Percentiles rank a stretch among this genome's conserved stretches.
These are phyloP conservation scores for Fusarium kyushuense DNA, from an alignment of 2,329 filamentous ascomycete species.

Conservation along the genomic window DNA sequence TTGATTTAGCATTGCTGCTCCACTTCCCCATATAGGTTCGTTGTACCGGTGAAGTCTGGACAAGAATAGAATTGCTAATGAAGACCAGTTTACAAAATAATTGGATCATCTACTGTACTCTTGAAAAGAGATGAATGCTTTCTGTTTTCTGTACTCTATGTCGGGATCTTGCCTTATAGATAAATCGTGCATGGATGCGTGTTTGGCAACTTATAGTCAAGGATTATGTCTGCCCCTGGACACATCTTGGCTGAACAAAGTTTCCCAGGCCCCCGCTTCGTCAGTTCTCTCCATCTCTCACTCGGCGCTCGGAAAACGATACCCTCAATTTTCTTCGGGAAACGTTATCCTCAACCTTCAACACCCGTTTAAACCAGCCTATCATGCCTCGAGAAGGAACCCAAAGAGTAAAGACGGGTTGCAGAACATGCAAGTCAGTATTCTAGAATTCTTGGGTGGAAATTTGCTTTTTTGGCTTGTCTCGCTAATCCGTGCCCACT, in stretches of 20 bases:
- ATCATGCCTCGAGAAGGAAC: constrained; percentile 45
- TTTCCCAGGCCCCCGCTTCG: background rate
- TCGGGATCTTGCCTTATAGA: background rate
- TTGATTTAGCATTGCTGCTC: background rate
- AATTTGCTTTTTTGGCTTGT: background rate
- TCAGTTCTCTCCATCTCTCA: constrained; percentile 1
- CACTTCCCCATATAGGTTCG: background rate
- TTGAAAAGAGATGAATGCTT: background rate
- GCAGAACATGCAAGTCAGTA: constrained; percentile 67
- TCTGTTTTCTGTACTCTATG: background rate
- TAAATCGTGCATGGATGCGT: background rate
- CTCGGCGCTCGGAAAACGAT: constrained; percentile 4
- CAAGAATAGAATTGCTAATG: background rate
- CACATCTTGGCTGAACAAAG: background rate
- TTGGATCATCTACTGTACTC: background rate
- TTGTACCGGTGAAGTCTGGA: background rate
- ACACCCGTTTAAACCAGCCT: background rate
- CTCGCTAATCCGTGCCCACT: background rate
- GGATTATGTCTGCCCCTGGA: background rate
- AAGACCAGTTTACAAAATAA: background rate
- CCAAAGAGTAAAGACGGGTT: constrained; percentile 60
- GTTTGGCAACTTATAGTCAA: background rate
- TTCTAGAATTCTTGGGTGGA: background rate
- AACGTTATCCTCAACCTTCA: background rate
- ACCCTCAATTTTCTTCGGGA: background rate